Evolutionary conservation across 2,329 filamentous ascomycete species (phyloP), one percentile per base, ranked within the genome.

Genomic region (Colletotrichum godetiae): DNA sequence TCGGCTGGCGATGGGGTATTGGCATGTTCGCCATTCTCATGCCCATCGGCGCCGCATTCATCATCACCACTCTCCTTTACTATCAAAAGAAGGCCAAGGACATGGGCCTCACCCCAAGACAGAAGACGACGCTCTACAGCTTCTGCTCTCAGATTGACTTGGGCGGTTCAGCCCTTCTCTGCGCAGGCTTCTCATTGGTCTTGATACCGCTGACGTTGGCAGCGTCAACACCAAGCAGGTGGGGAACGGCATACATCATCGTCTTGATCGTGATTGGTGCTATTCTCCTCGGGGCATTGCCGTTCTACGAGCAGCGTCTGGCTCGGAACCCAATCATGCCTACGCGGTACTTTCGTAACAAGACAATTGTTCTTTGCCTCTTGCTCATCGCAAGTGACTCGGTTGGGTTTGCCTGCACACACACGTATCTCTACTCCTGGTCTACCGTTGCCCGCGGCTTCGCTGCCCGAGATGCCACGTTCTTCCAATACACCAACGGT

Each of bases 11-110:
- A 3, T 81, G 80, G 80, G 78, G 75, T 2, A 91, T 89, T 75
- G 90, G 89, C 27, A 85, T 86, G 73, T 92, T 89, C 80, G 84
- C 87, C 33, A 89, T 92, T 75, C 86, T 92, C 63, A 77, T 89
- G 15, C 89, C 89, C 3, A 81, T 87, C 31, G 86, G 78, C 13
- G 72, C 69, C 0, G 71, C 80, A 10, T 76, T 77, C 12, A 61
- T 73, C 12, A 64, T 79, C 5, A 75, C 49, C 5, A 68, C 68
- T 19, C 29, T 80, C 4, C 61, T 77, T 19, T 63, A 72, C 53
- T 75, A 78, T 31, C 74, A 76, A 42, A 67, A 57, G 22, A 76
- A 77, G 66, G 79, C 76, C 2, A 76, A 77, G 61, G 75, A 72
- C 13, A 57, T 64, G 15, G 76, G 75, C 0, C 59, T 77, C 6